These are phyloP conservation scores for Grosmannia clavigera DNA, from an alignment of 2,329 filamentous ascomycete species.

Conservation along the genomic window DNA sequence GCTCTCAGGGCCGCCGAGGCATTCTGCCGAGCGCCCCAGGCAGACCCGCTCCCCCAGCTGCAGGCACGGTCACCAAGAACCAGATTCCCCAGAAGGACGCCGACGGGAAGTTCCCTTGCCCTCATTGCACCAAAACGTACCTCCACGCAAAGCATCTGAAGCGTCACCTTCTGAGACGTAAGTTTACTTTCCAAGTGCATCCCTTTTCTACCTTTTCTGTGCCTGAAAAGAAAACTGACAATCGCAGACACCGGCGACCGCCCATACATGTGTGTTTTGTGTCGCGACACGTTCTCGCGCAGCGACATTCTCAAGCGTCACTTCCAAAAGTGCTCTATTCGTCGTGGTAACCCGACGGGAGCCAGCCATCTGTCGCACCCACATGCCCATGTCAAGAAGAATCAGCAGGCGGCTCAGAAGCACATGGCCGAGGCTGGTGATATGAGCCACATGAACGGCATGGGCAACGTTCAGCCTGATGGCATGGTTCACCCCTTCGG, in stretches of 20 bases:
- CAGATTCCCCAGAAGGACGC: conserved; percentile 89
- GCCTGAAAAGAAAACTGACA: conserved; percentile 1
- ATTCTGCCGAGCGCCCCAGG: conserved; percentile 87
- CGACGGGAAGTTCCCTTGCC: conserved; percentile 95
- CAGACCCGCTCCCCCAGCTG: conserved; percentile 61
- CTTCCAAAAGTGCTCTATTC: conserved; percentile 97
- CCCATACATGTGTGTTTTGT: conserved; percentile 95
- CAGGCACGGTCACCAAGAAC: conserved; percentile 60
- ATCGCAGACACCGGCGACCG: conserved; percentile 82
- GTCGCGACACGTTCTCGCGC: conserved; percentile 93
- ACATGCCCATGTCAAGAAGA: conserved; percentile 77
- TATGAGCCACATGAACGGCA: conserved; percentile 48
- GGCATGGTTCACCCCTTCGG: conserved; percentile 37
- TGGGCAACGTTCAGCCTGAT: conserved; percentile 45
- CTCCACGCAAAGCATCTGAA: conserved; percentile 95
- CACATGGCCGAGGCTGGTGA: conserved; percentile 33
- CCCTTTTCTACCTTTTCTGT: conserved; percentile 8
- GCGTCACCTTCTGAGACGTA: conserved; percentile 89
- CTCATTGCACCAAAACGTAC: conserved; percentile 97
- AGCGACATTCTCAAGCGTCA: conserved; percentile 98
- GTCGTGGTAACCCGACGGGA: conserved; percentile 88
- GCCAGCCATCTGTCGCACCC: conserved; percentile 91
- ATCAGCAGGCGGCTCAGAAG: conserved; percentile 44
- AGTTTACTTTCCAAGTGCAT: conserved; percentile 32
- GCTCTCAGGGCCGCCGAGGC: conserved; percentile 82